Base-by-base conservation (phyloP, 176 grass and related monocot genomes). In the Musa troglodytarum region DNA sequence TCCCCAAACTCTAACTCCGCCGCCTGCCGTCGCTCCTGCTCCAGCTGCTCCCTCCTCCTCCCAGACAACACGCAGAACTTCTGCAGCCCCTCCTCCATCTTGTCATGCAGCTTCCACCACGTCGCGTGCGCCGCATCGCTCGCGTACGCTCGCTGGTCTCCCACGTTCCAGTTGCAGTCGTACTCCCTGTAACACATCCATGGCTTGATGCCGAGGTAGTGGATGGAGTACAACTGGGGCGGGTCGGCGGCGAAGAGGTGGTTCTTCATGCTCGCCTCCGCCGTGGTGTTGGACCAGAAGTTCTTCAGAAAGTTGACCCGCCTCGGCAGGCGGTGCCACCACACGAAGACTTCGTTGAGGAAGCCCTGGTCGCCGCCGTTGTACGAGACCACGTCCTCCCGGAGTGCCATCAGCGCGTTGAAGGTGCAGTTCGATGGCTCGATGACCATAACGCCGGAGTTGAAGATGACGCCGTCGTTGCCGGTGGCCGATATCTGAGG, bases 321-420 rank as follows among this genome's bases (percentile, higher is more conserved):
- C 10, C 86, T 81, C 28, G 95, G 90, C 73, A 98, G 85, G 1
- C 95, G 88, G 82, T 98, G 95, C 95, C 95, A 98, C 95, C 90
- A 98, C 43, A 89, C 90, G 83, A 98, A 98, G 79, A 93, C 83
- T 82, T 98, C 94, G 84, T 98, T 98, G 5, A 98, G 86, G 84
- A 91, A 93, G 17, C 94, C 94, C 75, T 98, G 94, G 78, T 98
- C 94, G 25, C 94, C 94, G 57, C 94, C 94, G 72, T 98, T 98
- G 94, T 98, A 98, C 6, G 94, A 98, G 0, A 87, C 62, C 10
- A 93, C 78, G 23, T 89, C 78, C 13, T 83, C 75, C 4, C 88
- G 83, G 13, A 58, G 69, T 6, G 65, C 65, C 65, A 98, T 69
- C 0, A 98, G 86, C n/a, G 82, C 77, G 5, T 75, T 51, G 80